Base-by-base conservation (phyloP, 2,329 filamentous ascomycete species). In the Nakataea oryzae region DNA sequence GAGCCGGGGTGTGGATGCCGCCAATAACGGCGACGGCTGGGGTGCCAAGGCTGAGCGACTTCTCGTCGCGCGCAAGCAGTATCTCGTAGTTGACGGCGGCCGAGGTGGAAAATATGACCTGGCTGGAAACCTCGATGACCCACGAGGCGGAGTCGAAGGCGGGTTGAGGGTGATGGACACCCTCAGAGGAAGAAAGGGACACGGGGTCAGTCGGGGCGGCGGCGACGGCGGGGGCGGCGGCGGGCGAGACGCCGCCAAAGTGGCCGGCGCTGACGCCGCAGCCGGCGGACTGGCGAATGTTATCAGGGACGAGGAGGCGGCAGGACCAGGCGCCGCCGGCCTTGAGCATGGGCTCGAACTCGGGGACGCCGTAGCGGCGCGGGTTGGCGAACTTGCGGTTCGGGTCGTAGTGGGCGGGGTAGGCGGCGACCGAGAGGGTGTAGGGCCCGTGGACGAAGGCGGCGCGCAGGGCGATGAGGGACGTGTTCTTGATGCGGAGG, bases 361-460 rank as follows among this genome's bases (percentile, higher is more conserved):
- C 90, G 21, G 95, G 95, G 1, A 88, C 82, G 58, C 90, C 91
- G 76, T 92, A 87, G 61, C 81, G 80, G 61, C 86, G 83, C 1
- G 88, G 82, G 60, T 87, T 81, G 63, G 87, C 84, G 68, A 89
- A 87, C 72, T 91, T 92, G 66, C 81, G 79, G 74, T 96, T 92
- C 2, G 93, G 91, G 69, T 93, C 83, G 77, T 95, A 97, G 58
- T 81, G 85, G 21, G 89, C 82, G 0, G 93, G 91, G 69, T 96
- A 96, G 28, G 92, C 90, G 60, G 93, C 87, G 59, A 93, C 88
- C 69, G 91, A 92, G 50, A 97, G 82, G 0, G 88, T 96, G 72
- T 99, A 99, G 1, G 95, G 95, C 0, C 95, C 95, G 75, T 97
- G 95, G 61, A 99, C 88, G 73, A 97, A 99, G 62, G 95, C 95